A percentile compares a stretch with the other conserved stretches of the same genome.
Conservation (phyloP, 1,139 yeast species). For the Yamadazyma oceani region DNA sequence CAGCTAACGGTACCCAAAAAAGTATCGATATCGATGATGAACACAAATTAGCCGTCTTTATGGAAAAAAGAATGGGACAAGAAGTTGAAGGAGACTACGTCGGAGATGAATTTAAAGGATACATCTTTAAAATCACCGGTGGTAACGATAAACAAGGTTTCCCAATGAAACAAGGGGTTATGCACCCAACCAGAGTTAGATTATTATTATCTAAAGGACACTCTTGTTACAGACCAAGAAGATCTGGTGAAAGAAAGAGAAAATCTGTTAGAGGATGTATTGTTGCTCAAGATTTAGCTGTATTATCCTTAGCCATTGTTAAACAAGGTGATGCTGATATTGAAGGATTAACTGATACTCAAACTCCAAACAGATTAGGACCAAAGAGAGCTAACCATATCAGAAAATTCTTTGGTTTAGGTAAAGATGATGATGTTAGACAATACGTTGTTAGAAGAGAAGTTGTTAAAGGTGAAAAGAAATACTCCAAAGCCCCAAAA, state of each 20-base stretch:
- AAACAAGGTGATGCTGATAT: constrained; percentile 97
- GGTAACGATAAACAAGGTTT: constrained; percentile 99
- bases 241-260: constrained; percentile 99
- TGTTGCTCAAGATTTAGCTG: constrained; percentile 96
- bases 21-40: constrained; percentile 97
- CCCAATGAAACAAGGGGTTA: constrained; percentile 99
- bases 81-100: constrained; percentile 98
- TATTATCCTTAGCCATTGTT: constrained; percentile 86
- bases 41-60: constrained; percentile 97
- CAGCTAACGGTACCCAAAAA: constrained; percentile 99
- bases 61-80: constrained; percentile 99
- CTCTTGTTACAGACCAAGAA: constrained; percentile 99
- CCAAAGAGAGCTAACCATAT: constrained; percentile 99
- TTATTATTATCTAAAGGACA: constrained; percentile 90
- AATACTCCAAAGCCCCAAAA: constrained; percentile 99
- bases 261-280: constrained; percentile 99
- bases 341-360: constrained; percentile 91
- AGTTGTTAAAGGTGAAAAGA: constrained; percentile 96
- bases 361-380: constrained; percentile 98
- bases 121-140: constrained; percentile 97
- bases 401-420: constrained; percentile 97
- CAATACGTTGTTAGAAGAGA: constrained; percentile 98
- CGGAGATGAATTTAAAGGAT: constrained; percentile 99
- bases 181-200: constrained; percentile 99
- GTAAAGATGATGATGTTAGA: constrained; percentile 95